These are phyloP conservation scores for Rostrohypoxylon terebratum DNA, from an alignment of 495 filamentous ascomycete species.

Conservation along the genomic window DNA sequence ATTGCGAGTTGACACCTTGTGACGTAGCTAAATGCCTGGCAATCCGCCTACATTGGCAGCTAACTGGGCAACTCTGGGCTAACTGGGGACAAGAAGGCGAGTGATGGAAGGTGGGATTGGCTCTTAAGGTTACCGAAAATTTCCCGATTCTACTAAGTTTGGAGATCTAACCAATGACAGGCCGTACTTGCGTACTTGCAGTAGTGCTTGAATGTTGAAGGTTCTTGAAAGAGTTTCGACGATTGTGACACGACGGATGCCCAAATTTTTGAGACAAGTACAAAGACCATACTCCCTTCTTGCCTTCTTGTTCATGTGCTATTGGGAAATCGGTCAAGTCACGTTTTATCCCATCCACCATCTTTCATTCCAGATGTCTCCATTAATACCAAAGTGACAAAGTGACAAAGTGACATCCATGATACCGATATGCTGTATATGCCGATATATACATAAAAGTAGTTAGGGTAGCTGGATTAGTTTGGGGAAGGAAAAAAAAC, in stretches of 20 bases:
- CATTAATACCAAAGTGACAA: slow-evolving; percentile 14
- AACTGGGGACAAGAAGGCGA: background rate
- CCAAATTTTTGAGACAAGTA: slow-evolving; percentile 31
- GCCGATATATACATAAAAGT: background rate
- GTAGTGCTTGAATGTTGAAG: slow-evolving; percentile 19
- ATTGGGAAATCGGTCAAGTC: slow-evolving; percentile 2
- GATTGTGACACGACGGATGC: slow-evolving; percentile 31
- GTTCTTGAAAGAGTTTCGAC: slow-evolving; percentile 28
- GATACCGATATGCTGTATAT: background rate
- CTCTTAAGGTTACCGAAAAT: slow-evolving; percentile 9
- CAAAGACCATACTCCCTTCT: slow-evolving; percentile 15
- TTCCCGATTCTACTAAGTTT: slow-evolving; percentile 22
- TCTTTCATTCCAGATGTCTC: background rate
- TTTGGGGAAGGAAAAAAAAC: background rate
- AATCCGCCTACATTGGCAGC: background rate
- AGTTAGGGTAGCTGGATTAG: background rate
- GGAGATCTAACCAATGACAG: slow-evolving; percentile 27
- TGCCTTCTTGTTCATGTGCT: slow-evolving; percentile 10
- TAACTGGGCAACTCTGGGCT: background rate
- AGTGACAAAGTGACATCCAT: background rate
- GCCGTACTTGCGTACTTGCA: background rate
- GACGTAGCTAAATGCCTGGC: slow-evolving; percentile 1
- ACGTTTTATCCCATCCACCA: slow-evolving; percentile 13
- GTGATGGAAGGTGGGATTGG: background rate
- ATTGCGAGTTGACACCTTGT: background rate